Base-by-base conservation (phyloP, 148 eudicot genomes). In the Rhododendron ovatum region DNA sequence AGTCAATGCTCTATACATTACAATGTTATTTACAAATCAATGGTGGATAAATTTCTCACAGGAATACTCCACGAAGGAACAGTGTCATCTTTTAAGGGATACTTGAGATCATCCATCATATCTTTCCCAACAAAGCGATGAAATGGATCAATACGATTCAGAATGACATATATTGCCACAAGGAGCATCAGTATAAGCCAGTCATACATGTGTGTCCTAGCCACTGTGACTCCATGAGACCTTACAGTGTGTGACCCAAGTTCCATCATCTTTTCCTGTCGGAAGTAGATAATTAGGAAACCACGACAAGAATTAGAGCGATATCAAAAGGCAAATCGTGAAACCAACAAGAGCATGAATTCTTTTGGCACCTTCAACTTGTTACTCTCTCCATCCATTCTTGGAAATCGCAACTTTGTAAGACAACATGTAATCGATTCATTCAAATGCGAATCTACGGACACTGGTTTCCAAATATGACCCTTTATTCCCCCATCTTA, bases 21-120 rank as follows among this genome's bases (percentile, higher is more conserved):
- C 51, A 59, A 57, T 24, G 3, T 55, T n/a, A 39, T 48, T 15
- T 30, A 48, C 8, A 20, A 30, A 20, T 18, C 37, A 18, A 28
- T 26, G 57, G 73, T 28, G 39, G 74, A 80, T 63, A 30, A 86
- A 37, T 61, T 50, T 71, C 94, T 92, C 82, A 92, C 92, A 0
- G 94, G 92, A 88, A 92, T 91, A 47, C 89, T 50, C 94, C 94
- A 92, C 11, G 84, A 12, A 55, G 94, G 94, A 53, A 92, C 87
- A 0, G 94, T 91, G 83, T 87, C 85, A 35, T 88, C 89, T 86
- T 92, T 89, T 77, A 89, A 81, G 57, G 94, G 94, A 87, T 88
- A 92, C 87, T 85, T 92, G 51, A 92, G 92, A 85, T 92, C 91
- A 12, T 14, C 84, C 92, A 92, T 90, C 91, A 89, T 92, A 39